Percentiles rank a stretch among this genome's conserved stretches.
Evolutionary conservation across 352 stramenopile genomes (phyloP).

Genomic region (Globisporangium emineosum): DNA sequence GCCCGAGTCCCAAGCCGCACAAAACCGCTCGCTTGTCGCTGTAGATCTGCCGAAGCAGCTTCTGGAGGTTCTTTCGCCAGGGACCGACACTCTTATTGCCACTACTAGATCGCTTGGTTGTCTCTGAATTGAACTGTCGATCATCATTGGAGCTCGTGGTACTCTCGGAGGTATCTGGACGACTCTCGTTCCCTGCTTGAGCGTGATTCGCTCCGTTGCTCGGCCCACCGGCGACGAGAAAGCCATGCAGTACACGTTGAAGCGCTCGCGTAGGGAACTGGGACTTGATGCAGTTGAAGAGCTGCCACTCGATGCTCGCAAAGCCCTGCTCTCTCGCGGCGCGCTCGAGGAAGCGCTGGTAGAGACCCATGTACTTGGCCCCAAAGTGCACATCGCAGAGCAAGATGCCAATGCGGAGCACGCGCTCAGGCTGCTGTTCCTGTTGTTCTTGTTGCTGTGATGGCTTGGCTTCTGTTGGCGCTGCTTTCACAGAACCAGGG

Average conservation of each 20-base stretch:
- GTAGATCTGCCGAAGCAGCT: constrained; percentile 28
- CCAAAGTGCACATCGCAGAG: constrained; percentile 44
- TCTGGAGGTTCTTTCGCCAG: constrained; percentile 24
- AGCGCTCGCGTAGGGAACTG: constrained; percentile 30
- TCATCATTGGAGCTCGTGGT: not conserved
- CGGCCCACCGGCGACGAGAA: constrained; percentile 34
- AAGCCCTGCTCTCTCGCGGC: constrained; percentile 22
- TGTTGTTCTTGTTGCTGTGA: not conserved
- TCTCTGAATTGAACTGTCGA: not conserved
- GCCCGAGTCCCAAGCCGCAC: constrained; percentile 28
- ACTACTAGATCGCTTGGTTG: not conserved
- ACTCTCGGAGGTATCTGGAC: constrained; percentile 11
- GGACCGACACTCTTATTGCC: not conserved
- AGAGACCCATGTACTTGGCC: constrained; percentile 33
- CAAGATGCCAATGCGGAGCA: constrained; percentile 32
- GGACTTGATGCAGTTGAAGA: constrained; percentile 39
- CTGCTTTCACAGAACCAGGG: not conserved
- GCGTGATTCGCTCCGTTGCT: constrained; percentile 15
- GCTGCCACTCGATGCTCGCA: constrained; percentile 26
- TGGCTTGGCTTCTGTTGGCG: not conserved
- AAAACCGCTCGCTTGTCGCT: constrained; percentile 19
- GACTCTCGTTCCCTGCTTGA: not conserved
- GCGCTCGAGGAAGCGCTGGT: constrained; percentile 35
- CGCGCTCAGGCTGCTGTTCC: constrained; percentile 1
- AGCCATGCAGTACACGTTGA: constrained; percentile 25